A percentile compares a stretch with the other conserved stretches of the same genome.
Evolutionary conservation across 192 early-diverging fungal genomes (phyloP).

Genomic region (Coemansia sp.): DNA sequence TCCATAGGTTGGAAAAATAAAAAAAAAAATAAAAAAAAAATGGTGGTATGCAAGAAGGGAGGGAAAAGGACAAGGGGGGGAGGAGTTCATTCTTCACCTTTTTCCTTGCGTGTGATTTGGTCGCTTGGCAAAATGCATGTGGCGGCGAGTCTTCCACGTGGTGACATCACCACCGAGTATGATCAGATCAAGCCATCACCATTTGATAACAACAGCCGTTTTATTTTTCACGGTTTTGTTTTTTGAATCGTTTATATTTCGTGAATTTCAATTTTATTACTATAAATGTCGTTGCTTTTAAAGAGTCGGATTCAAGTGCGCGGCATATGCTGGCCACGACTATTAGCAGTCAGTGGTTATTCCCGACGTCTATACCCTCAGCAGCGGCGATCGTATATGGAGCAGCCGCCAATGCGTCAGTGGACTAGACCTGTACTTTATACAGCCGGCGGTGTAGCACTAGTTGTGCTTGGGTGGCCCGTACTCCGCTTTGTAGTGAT

Average conservation of each 20-base stretch:
- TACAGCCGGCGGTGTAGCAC: conserved; percentile 32
- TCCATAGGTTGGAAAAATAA: background rate
- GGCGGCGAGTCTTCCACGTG: background rate
- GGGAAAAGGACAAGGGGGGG: background rate
- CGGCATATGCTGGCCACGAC: background rate
- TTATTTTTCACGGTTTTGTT: background rate
- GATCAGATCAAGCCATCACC: background rate
- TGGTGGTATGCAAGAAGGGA: background rate
- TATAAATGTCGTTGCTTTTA: background rate
- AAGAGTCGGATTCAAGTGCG: background rate
- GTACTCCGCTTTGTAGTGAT: conserved; percentile 36
- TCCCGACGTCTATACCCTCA: background rate
- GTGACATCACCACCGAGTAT: background rate
- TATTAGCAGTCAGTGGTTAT: background rate
- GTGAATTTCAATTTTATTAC: background rate
- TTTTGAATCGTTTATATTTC: too few relatives aligned
- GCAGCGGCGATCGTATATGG: background rate
- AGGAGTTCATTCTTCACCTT: background rate
- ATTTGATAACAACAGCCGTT: conserved; percentile 20
- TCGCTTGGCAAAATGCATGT: too few relatives aligned
- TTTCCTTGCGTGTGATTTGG: background rate
- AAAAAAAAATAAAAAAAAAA: background rate
- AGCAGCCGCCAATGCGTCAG: background rate
- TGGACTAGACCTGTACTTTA: conserved; percentile 32
- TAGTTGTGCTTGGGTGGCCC: conserved; percentile 41